These are phyloP conservation scores for Dryas drummondii DNA, from an alignment of 306 rosid species.

Conservation along the genomic window DNA sequence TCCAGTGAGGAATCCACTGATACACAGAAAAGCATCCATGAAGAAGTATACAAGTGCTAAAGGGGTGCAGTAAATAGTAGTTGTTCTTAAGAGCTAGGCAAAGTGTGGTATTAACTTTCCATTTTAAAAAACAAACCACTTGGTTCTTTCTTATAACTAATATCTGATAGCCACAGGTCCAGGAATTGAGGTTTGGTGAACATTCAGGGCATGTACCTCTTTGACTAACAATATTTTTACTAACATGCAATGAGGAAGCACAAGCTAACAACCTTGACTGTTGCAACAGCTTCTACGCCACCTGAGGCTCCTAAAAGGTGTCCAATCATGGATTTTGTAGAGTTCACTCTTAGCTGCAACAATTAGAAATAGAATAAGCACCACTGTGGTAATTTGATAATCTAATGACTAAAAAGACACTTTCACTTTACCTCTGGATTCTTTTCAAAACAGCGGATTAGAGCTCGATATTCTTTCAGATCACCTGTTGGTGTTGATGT, in stretches of 20 bases:
- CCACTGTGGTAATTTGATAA: not conserved
- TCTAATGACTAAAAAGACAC: not conserved
- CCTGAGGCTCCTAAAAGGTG: slow-evolving; percentile 84
- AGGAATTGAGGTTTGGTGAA: too few relatives aligned
- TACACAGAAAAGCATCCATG: too few relatives aligned
- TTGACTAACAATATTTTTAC: too few relatives aligned
- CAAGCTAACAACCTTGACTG: slow-evolving; percentile 48
- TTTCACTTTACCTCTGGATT: slow-evolving; percentile 47
- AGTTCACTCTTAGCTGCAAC: slow-evolving; percentile 59
- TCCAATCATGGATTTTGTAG: slow-evolving; percentile 80
- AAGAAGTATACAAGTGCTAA: too few relatives aligned
- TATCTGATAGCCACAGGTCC: too few relatives aligned
- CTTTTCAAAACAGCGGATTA: slow-evolving; percentile 58
- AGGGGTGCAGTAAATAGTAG: too few relatives aligned
- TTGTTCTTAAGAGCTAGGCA: too few relatives aligned
- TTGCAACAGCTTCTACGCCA: slow-evolving; percentile 81
- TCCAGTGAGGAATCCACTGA: too few relatives aligned
- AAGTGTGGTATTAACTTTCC: too few relatives aligned
- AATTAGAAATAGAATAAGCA: slow-evolving; percentile 3
- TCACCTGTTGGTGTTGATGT: slow-evolving; percentile 71
- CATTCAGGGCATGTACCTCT: too few relatives aligned
- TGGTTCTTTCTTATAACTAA: too few relatives aligned
- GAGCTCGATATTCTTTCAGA: slow-evolving; percentile 65
- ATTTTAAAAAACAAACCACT: too few relatives aligned
- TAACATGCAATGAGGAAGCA: not conserved